Base-by-base conservation (phyloP, 108 stramenopile genomes). In the Pseudonitzschia delicatissima region DNA sequence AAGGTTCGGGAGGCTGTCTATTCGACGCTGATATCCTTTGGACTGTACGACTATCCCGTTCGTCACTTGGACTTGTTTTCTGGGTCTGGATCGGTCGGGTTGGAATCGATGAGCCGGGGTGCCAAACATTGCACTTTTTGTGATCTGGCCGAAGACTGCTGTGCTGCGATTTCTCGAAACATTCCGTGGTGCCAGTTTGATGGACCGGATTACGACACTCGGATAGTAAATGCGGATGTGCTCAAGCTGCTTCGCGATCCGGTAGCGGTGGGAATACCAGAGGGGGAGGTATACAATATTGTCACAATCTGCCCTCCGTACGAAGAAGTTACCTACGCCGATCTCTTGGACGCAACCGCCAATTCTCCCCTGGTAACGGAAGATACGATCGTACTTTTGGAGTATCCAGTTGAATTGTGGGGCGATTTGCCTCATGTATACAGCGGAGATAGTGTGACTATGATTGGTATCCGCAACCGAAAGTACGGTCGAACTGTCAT, bases 1-100 rank as follows among this genome's bases (percentile, higher is more conserved):
- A 98, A 97, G 75, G 97, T 98, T 12, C 67, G 86, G 47, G 97
- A 98, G 77, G 96, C 97, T 32, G 81, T 97, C 5, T 98, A 87
- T 77, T 87, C 83, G 37, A 96, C 96, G 7, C 80, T 98, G 32
- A 82, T 71, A 17, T 82, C 80, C 36, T 93, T 97, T 76, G 96
- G 93, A 6, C 49, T 98, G 57, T 98, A 95, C 72, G 81, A 86
- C 48, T 77, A 73, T 33, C 48, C 48, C 5, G 66, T 71, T n/a
- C 77, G 87, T 8, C 84, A 91, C 67, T 83, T 98, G 67, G 98
- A 98, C 78, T 82, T 95, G 4, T 98, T 98, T 74, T 78, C 88
- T 34, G 98, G 98, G 39, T 84, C 87, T 4, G 98, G 98, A 7
- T 86, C 85, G 45, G 96, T 98, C 0, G 98, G 98, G 13, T 57